Conservation (phyloP, 1,284 basidiomycete species). For the Cutaneotrichosporon cavernicola region DNA sequence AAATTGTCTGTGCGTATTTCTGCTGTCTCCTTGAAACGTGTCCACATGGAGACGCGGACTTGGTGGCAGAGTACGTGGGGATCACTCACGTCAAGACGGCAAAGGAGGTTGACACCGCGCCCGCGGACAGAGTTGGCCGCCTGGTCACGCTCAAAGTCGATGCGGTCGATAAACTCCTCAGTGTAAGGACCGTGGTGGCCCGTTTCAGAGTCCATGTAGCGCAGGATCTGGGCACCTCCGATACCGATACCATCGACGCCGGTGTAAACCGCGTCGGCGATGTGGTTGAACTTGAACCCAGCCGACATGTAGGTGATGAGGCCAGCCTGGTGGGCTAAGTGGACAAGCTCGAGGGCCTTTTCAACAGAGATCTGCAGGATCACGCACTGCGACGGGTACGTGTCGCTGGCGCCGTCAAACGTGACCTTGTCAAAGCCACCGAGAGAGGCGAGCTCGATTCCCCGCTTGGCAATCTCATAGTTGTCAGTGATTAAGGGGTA, state of each 20-base stretch:
- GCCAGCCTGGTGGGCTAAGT: constrained; percentile 1
- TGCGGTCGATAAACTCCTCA: constrained; percentile 4
- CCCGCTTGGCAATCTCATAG: constrained; percentile 1
- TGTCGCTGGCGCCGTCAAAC: constrained; percentile 3
- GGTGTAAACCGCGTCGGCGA: background rate
- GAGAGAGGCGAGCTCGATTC: constrained; percentile 2
- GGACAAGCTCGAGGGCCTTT: constrained; percentile 3
- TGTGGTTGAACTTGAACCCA: constrained; percentile 2
- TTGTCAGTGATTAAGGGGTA: background rate
- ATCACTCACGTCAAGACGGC: background rate
- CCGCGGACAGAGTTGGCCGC: background rate
- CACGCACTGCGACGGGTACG: constrained; percentile 4
- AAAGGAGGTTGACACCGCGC: background rate
- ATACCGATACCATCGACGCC: constrained; percentile 1
- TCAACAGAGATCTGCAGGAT: constrained; percentile 2
- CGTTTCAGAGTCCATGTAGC: background rate
- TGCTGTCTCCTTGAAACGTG: no score
- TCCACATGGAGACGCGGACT: no score
- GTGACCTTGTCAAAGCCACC: constrained; percentile 6
- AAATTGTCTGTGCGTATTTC: no score
- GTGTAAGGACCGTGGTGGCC: constrained; percentile 5
- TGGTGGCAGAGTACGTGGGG: no score
- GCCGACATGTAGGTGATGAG: constrained; percentile 3
- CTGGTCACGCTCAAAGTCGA: background rate
- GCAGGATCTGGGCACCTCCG: constrained; percentile 3